Evolutionary conservation across 306 rosid genomes (phyloP).

Genomic region (Quercus robur): DNA sequence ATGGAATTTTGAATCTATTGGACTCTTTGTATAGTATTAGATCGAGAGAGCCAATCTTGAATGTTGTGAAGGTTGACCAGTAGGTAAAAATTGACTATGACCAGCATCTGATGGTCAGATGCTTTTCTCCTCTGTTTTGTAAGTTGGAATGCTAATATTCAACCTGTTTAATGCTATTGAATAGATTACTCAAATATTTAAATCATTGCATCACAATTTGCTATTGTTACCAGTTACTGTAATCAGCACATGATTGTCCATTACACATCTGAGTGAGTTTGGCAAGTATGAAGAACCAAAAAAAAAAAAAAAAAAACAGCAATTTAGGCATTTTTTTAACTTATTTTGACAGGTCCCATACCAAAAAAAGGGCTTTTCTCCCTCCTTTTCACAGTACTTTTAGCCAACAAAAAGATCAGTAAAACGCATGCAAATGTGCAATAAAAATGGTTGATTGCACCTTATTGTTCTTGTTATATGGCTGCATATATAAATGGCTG

Average conservation of each 20-base stretch:
- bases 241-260: neutral
- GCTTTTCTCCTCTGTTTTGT: neutral
- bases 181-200: neutral
- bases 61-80: neutral
- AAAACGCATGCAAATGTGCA: too few relatives aligned
- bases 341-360: too few relatives aligned
- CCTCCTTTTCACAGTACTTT: too few relatives aligned
- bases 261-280: neutral
- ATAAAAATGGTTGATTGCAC: neutral
- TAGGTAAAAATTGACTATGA: neutral
- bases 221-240: conserved; percentile 7
- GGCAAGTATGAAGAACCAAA: neutral
- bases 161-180: neutral
- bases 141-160: neutral
- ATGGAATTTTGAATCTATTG: neutral
- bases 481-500: neutral
- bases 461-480: neutral
- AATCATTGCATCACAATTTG: neutral
- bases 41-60: neutral
- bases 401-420: too few relatives aligned
- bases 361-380: too few relatives aligned
- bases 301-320: too few relatives aligned
- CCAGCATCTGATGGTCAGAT: neutral
- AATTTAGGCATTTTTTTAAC: too few relatives aligned
- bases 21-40: neutral